A percentile compares a stretch with the other conserved stretches of the same genome.
Conservation (phyloP, 805 yeast species). For the Ogataea kodamae region DNA sequence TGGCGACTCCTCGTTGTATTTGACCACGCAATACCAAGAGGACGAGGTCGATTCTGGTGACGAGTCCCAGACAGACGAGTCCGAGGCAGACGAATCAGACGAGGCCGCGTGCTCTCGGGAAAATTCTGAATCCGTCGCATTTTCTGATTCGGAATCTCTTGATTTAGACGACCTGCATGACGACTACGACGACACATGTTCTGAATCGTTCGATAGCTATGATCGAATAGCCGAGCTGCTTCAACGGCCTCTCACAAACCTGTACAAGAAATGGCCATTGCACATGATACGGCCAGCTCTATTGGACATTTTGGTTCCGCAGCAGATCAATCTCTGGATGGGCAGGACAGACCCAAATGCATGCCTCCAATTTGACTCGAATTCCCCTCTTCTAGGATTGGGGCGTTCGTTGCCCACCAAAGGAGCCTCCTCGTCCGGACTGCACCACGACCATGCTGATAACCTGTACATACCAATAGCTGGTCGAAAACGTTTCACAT, state of each 20-base stretch:
- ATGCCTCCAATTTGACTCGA: slow-evolving; percentile 11
- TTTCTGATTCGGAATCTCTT: slow-evolving; percentile 39
- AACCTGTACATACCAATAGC: slow-evolving; percentile 59
- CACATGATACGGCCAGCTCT: slow-evolving; percentile 42
- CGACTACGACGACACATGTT: slow-evolving; percentile 42
- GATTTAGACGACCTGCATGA: slow-evolving; percentile 45
- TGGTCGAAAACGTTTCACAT: slow-evolving; percentile 64
- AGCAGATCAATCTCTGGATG: slow-evolving; percentile 74
- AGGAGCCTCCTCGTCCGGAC: slow-evolving; percentile 60
- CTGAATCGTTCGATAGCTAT: slow-evolving; percentile 33
- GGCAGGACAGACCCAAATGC: slow-evolving; percentile 38
- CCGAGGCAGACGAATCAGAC: slow-evolving; percentile 24
- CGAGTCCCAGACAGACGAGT: slow-evolving; percentile 24
- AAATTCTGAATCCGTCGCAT: slow-evolving; percentile 9
- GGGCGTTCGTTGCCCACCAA: slow-evolving; percentile 54
- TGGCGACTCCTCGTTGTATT: slow-evolving; percentile 48
- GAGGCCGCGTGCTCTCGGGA: background rate
- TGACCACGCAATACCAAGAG: slow-evolving; percentile 67
- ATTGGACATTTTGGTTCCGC: slow-evolving; percentile 49
- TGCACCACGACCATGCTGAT: slow-evolving; percentile 81
- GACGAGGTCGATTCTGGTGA: slow-evolving; percentile 36
- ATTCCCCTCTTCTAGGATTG: slow-evolving; percentile 35
- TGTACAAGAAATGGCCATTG: slow-evolving; percentile 24
- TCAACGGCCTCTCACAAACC: slow-evolving; percentile 59
- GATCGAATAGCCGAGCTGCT: slow-evolving; percentile 47